Base-by-base conservation (phyloP, 106 monocot genomes). In the Narthecium ossifragum region DNA sequence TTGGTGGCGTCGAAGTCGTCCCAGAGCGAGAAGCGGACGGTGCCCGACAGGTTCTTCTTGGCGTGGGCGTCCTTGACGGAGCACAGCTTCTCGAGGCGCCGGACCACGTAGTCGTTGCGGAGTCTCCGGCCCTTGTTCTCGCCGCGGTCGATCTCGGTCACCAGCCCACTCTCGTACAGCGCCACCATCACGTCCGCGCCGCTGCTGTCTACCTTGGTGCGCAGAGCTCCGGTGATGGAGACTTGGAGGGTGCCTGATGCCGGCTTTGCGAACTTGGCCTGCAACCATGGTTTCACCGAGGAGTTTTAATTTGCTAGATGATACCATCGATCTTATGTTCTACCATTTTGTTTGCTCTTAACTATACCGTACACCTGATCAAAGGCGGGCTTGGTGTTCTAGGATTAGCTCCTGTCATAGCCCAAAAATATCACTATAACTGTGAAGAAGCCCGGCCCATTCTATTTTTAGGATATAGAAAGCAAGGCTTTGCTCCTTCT, bases 111-210 rank as follows among this genome's bases (percentile, higher is more conserved):
- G 74, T 93, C 88, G 34, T 80, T 88, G 54, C 68, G 57, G 34
- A 93, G 79, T 23, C 77, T 55, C 0, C 67, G 67, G 30, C 85
- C 88, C 20, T 69, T 71, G 85, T 93, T 93, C 79, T 88, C 93
- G 0, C 93, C 88, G 14, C 46, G 64, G 13, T 11, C 26, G 68
- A 81, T 76, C 63, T 85, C 76, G 2, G 88, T 88, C 36, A 85
- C 76, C 28, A 85, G 61, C 0, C 93, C 85, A 33, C 60, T 82
- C 75, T 93, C 85, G 46, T 71, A 85, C 26, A 85, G 55, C 1
- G 82, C 88, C 36, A 82, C 84, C 79, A 82, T 65, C 55, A 93
- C 62, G 51, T 88, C 81, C 12, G 60, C 82, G 4, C 80, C 78
- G 27, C 46, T 28, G 45, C 76, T 62, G 51, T 88, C 93, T 30